Percentiles rank a stretch among this genome's conserved stretches.
phyloP scores from a whole-genome alignment of 306 rosid species.

The Pyrus betulifolia region DNA sequence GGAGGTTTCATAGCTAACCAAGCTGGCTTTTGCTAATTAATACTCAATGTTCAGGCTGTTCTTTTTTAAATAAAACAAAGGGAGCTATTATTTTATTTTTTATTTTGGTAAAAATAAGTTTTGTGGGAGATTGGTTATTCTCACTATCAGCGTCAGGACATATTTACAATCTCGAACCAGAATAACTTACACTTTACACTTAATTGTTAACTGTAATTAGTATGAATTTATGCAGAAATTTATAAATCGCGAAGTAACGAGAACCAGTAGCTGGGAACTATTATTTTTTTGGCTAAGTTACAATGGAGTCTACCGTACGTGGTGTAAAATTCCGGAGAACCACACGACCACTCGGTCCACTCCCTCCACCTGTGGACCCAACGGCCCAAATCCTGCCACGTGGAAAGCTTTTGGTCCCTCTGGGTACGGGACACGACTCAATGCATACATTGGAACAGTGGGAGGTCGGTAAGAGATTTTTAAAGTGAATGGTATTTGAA shows the following conservation, averaged over 20 bases:
- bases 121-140: no score
- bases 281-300: not conserved
- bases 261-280: not conserved
- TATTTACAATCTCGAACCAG: rapidly evolving
- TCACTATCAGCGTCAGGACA: rapidly evolving
- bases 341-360: constrained; percentile 22
- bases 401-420: no score
- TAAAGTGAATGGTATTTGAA: no score
- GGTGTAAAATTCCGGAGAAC: constrained; percentile 15
- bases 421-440: no score
- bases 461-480: no score
- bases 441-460: not conserved
- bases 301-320: not conserved
- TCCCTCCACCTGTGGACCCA: not conserved
- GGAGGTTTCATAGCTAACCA: not conserved
- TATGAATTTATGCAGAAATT: no score
- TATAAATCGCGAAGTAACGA: no score
- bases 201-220: no score
- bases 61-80: no score
- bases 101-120: no score
- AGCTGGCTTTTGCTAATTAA: not conserved
- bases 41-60: not conserved
- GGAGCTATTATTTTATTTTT: no score
- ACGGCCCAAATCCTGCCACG: constrained; percentile 9
- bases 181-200: rapidly evolving